Base-by-base conservation (phyloP, 2,329 filamentous ascomycete species). In the Blastomyces silverae region DNA sequence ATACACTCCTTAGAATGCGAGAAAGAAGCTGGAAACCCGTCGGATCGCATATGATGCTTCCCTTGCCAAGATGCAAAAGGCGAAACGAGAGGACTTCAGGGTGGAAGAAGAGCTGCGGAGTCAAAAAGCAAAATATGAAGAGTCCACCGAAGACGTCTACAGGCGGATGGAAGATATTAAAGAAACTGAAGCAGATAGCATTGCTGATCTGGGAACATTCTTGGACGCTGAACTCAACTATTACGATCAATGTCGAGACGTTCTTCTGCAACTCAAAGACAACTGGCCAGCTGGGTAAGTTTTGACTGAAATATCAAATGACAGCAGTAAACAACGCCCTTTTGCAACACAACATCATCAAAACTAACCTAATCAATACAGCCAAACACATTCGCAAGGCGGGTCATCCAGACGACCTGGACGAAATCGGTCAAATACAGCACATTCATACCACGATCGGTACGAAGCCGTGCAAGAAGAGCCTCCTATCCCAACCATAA, bases 111-210 rank as follows among this genome's bases (percentile, higher is more conserved):
- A 97, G 77, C 84, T 96, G 63, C 89, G 93, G 64, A 85, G 87
- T 37, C 91, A 94, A 75, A 96, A 96, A 76, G 90, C 91, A 71
- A 97, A 97, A 79, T 97, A 96, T 73, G 94, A 97, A 74, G 94
- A 97, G 79, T 89, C 91, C 20, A 94, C 85, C 73, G 93, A 97
- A 73, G 93, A 97, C 72, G 92, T 97, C 64, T 84, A 88, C 71
- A 86, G 93, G 66, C 85, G 93, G 64, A 97, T 97, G 94, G 87
- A 95, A 77, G 93, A 97, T 73, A 95, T 97, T 79, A 93, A 94
- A 79, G 92, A 97, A 72, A 85, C 91, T 28, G 93, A 97, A 77
- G 83, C 82, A 55, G 93, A 97, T 68, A 91, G 88, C 72, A 85
- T 96, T 53, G 82, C 84, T 59, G 91, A 96, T 73, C 80, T 97